Percentiles rank a stretch among this genome's conserved stretches.
phyloP scores from a whole-genome alignment of 441 rosid genomes.

The Theobroma grandiflorum region DNA sequence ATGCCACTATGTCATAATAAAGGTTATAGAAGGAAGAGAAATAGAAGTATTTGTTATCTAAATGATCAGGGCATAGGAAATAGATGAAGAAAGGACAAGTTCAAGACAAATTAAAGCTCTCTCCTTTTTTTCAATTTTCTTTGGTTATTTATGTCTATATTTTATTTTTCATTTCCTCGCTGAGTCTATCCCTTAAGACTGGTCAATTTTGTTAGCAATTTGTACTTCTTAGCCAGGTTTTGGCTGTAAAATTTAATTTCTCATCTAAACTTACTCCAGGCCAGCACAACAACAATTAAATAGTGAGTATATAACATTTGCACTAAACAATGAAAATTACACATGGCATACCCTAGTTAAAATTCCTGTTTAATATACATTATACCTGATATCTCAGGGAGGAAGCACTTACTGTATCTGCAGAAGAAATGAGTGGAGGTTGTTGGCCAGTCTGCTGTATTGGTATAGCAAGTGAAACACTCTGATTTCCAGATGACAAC shows the following conservation, averaged over 20 bases:
- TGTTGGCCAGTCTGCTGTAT: constrained; percentile 65
- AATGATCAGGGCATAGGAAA: not conserved
- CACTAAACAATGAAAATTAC: not conserved
- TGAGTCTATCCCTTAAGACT: not conserved
- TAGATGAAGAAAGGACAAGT: constrained; percentile 1
- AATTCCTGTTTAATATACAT: not conserved
- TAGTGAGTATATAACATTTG: not conserved
- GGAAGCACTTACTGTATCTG: constrained; percentile 58
- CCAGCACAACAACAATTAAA: not conserved
- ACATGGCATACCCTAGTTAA: not conserved
- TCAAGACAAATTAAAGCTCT: not conserved
- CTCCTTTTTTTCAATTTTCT: not conserved
- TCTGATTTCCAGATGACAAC: constrained; percentile 64
- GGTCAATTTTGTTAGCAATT: not conserved
- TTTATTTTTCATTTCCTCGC: not conserved
- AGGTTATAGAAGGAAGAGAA: not conserved
- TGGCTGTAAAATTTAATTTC: not conserved
- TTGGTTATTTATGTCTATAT: not conserved
- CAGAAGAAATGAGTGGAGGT: constrained; percentile 52
- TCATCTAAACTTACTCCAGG: not conserved
- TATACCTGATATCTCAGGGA: not conserved
- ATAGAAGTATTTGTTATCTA: not conserved
- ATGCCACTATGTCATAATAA: not conserved
- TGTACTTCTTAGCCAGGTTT: not conserved
- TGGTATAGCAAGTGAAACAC: constrained; percentile 49